These are phyloP conservation scores for Aurinia saxatilis DNA, from an alignment of 345 rosid genomes.

Conservation along the genomic window DNA sequence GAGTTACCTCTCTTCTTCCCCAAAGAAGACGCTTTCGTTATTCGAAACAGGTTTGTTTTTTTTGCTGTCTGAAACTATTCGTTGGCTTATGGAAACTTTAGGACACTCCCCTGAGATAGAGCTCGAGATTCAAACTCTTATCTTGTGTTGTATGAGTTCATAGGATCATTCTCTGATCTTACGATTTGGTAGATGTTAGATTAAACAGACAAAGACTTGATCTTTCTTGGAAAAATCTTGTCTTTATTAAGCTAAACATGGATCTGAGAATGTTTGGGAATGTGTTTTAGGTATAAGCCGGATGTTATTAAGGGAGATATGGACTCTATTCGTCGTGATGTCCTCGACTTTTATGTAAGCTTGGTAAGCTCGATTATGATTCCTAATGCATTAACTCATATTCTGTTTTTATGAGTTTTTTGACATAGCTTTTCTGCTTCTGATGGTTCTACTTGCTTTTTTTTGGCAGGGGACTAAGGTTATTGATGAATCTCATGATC, in stretches of 20 bases:
- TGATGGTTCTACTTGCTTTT: too few species aligned
- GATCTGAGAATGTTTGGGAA: too few species aligned
- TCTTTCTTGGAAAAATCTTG: background rate
- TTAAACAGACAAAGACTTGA: background rate
- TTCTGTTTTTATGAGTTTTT: background rate
- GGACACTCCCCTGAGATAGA: too few species aligned
- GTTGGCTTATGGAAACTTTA: too few species aligned
- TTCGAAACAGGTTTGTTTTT: constrained; percentile 56
- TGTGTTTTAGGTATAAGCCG: constrained; percentile 54
- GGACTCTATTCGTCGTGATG: constrained; percentile 78
- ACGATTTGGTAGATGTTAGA: background rate
- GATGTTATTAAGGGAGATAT: constrained; percentile 90
- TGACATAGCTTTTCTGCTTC: background rate
- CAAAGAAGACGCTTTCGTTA: constrained; percentile 38
- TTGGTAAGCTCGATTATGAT: constrained; percentile 36
- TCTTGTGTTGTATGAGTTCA: background rate
- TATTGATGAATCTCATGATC: constrained; percentile 76
- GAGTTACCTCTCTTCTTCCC: constrained; percentile 77
- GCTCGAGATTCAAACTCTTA: too few species aligned
- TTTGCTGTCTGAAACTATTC: too few species aligned
- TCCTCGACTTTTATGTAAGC: constrained; percentile 48
- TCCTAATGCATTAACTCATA: background rate
- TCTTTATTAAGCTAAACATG: background rate
- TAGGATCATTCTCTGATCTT: background rate
- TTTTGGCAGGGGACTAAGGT: constrained; percentile 69